A percentile compares a stretch with the other conserved stretches of the same genome.
Conservation (phyloP, 331 rosid species). For the Rhamnella rubrinervis region DNA sequence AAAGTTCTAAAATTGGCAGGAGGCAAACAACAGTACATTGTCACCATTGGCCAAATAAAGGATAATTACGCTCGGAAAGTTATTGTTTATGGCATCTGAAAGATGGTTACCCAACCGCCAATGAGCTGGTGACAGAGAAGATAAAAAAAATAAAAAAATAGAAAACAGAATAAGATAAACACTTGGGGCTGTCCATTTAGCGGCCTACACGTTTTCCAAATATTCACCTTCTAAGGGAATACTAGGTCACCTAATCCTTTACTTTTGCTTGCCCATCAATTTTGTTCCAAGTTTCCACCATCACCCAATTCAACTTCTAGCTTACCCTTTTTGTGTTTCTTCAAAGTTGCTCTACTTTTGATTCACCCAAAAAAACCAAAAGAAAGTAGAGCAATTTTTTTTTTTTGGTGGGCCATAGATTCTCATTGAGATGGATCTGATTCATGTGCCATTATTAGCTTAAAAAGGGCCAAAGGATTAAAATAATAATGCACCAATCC, state of each 20-base stretch:
- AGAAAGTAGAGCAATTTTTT: no score
- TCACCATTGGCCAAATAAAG: no score
- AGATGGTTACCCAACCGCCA: no score
- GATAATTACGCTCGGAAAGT: no score
- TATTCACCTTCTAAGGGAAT: background rate
- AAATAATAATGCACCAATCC: background rate
- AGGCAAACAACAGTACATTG: no score
- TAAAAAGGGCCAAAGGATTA: background rate
- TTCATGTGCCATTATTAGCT: constrained; percentile 6
- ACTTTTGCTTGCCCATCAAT: background rate
- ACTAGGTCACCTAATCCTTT: background rate
- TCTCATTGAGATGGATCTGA: background rate
- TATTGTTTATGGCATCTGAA: no score
- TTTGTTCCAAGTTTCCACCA: no score
- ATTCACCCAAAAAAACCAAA: background rate
- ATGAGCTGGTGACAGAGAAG: no score
- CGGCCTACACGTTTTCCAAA: background rate
- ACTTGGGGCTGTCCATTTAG: no score
- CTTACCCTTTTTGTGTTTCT: background rate
- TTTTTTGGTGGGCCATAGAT: background rate
- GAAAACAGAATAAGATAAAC: no score
- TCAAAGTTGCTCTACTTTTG: background rate
- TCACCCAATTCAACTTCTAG: background rate
- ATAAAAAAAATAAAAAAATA: no score
- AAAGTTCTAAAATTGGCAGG: no score